Evolutionary conservation across 1,139 yeast species (phyloP), one percentile per base, ranked within the genome.

Genomic region (Geotrichum klebahnii): DNA sequence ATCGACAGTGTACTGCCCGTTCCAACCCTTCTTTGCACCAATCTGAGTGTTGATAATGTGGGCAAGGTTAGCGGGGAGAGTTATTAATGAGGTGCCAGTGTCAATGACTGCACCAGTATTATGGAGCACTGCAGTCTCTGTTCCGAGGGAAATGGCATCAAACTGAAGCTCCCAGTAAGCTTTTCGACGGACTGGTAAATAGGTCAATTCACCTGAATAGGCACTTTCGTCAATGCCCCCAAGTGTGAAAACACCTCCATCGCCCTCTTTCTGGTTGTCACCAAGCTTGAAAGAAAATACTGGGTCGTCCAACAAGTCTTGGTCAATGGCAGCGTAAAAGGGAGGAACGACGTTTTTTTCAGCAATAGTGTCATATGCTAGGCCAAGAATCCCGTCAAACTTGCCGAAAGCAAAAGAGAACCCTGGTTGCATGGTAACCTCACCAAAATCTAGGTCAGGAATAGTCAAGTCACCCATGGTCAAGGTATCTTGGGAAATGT

Each of bases 151-250:
- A 66, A 92, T 75, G 61, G 96, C 90, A 62, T 88, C 88, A 59
- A 92, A 84, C 58, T 84, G 79, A 55, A 92, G 98, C 76, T 92
- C 98, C 98, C 98, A 92, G 79, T 92, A 92, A 34, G 97, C 98
- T 81, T 90, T 87, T 78, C 98, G 87, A 76, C 98, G 88, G 55
- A 92, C 94, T 53, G 98, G 98, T 71, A 92, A 79, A 86, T 95
- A 89, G 49, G 92, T 84, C 62, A 92, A 76, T 61, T 90, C 80
- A 57, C 98, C 98, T 45, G 73, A 71, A 70, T 74, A 88, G 65
- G 81, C 78, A 56, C 81, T 67, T 59, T 81, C 77, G 67, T 90
- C 97, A 61, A 82, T 76, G 57, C 98, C 98, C 68, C 98, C 98
- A 66, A 92, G 85, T 28, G 96, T 87, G 59, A 94, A 95, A 57